These are phyloP conservation scores for Marasmius fiardii DNA, from an alignment of 1,284 basidiomycete genomes.

Conservation along the genomic window DNA sequence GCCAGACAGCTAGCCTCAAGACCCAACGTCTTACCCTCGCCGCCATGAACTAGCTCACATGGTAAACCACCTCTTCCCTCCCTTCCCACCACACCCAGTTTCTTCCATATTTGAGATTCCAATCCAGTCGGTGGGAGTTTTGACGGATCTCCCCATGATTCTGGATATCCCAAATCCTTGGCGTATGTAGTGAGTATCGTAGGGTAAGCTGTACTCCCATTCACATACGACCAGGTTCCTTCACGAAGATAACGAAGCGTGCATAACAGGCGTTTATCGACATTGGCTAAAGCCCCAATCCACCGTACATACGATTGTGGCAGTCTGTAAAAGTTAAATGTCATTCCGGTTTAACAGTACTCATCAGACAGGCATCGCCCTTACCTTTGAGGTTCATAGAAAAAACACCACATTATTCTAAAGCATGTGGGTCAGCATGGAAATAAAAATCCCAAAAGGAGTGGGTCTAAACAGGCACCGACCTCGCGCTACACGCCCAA, in stretches of 20 bases:
- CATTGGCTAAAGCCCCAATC: slow-evolving; percentile 66
- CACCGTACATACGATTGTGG: slow-evolving; percentile 73
- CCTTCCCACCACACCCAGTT: slow-evolving; percentile 48
- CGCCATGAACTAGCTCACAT: slow-evolving; percentile 68
- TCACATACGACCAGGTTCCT: slow-evolving; percentile 56
- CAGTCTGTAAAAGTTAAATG: slow-evolving; percentile 38
- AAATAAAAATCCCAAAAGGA: slow-evolving; percentile 4
- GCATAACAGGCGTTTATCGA: slow-evolving; percentile 57
- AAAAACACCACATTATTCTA: slow-evolving; percentile 85
- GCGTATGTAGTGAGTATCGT: slow-evolving; percentile 45
- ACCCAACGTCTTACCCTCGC: slow-evolving; percentile 41
- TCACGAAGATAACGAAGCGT: slow-evolving; percentile 50
- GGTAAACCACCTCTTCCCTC: slow-evolving; percentile 62
- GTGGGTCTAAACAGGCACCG: slow-evolving; percentile 16
- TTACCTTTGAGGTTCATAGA: slow-evolving; percentile 69
- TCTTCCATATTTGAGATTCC: slow-evolving; percentile 50
- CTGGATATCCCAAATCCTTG: slow-evolving; percentile 52
- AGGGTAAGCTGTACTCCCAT: slow-evolving; percentile 32
- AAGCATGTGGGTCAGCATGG: slow-evolving; percentile 2
- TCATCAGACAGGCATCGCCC: slow-evolving; percentile 1
- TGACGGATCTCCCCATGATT: slow-evolving; percentile 58
- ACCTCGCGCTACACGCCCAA: slow-evolving; percentile 75
- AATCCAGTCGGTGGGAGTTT: slow-evolving; percentile 56
- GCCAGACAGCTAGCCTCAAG: slow-evolving; percentile 53
- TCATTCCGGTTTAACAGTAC: background rate